Percentiles rank a stretch among this genome's conserved stretches.
Conservation (phyloP, 768 basidiomycete species). For the Trametes villosa region DNA sequence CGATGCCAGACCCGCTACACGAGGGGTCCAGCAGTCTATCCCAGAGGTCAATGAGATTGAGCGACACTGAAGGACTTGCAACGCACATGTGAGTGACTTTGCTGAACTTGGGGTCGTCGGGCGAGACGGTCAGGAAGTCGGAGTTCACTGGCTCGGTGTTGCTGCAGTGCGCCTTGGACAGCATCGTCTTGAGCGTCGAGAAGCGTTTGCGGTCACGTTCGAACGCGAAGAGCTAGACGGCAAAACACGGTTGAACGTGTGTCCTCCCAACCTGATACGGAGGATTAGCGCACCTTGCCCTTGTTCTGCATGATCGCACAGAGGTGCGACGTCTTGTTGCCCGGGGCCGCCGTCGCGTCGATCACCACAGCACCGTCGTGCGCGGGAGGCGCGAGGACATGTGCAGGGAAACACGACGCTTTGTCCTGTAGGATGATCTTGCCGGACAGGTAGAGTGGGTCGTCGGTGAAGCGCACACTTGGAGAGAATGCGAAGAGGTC, state of each 20-base stretch:
- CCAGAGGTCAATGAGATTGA: background rate
- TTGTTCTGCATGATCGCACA: constrained; percentile 84
- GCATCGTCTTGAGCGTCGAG: constrained; percentile 82
- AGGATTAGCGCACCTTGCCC: constrained; percentile 73
- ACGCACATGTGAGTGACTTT: constrained; percentile 87
- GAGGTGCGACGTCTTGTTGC: constrained; percentile 96
- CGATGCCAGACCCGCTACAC: constrained; percentile 93
- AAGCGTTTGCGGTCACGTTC: constrained; percentile 86
- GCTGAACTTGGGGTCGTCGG: constrained; percentile 61
- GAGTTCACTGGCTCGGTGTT: constrained; percentile 77
- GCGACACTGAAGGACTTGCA: background rate
- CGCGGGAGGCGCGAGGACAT: constrained; percentile 77
- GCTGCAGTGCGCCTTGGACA: constrained; percentile 77
- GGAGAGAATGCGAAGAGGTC: constrained; percentile 82
- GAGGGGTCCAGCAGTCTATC: constrained; percentile 90
- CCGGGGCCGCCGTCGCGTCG: constrained; percentile 95
- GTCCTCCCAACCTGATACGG: constrained; percentile 11
- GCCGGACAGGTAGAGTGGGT: constrained; percentile 73
- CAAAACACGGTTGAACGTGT: background rate
- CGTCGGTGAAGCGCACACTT: constrained; percentile 64
- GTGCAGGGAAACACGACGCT: constrained; percentile 95
- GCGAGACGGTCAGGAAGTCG: constrained; percentile 86
- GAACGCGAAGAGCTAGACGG: constrained; percentile 75
- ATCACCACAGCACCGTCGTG: constrained; percentile 64
- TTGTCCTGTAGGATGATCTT: constrained; percentile 96